Evolutionary conservation across 2,329 filamentous ascomycete species (phyloP), one percentile per base, ranked within the genome.

Genomic region (Dactylellina cionopaga): DNA sequence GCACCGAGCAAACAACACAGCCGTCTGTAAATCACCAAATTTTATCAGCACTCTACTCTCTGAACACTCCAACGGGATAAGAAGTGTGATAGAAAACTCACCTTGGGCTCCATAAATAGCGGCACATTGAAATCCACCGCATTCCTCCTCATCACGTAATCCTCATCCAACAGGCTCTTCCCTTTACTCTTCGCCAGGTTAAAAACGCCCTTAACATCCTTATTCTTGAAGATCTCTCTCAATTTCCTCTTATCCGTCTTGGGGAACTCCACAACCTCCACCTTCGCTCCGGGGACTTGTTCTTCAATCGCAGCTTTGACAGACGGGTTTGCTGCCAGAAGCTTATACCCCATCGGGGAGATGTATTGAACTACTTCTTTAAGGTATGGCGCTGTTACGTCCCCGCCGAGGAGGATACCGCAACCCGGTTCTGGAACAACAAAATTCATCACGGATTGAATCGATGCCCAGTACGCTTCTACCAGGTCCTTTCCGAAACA

Each of bases 391-490:
- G 89, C 81, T 81, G 89, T 89, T 73, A 88, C 83, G 80, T 97
- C 92, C 77, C 95, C 95, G 75, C 95, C 95, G 76, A 99, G 92
- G 58, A 99, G 89, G 69, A 99, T 89, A 83, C 95, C 94, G 85
- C 97, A 92, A 76, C 95, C 95, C 58, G 92, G 91, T 81, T 96
- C 90, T 43, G 95, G 95, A 78, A 97, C 87, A 77, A 93, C 92
- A 91, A 98, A 98, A 88, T 98, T 99, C 94, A 98, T 99, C 78
- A 92, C 94, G 17, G 92, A 95, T 83, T 99, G 95, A 74, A 96
- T 85, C 15, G 93, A 96, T 24, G 93, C 86, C 95, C 95, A 99
- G 87, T 99, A 99, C 59, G 95, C 95, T 81, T 99, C 95, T 52
- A 98, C 86, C 9, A 99, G 87, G 79, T 97, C 86, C 84, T 95